These are phyloP conservation scores for Neoascochyta sp. DNA, from an alignment of 2,329 filamentous ascomycete species.

Conservation along the genomic window DNA sequence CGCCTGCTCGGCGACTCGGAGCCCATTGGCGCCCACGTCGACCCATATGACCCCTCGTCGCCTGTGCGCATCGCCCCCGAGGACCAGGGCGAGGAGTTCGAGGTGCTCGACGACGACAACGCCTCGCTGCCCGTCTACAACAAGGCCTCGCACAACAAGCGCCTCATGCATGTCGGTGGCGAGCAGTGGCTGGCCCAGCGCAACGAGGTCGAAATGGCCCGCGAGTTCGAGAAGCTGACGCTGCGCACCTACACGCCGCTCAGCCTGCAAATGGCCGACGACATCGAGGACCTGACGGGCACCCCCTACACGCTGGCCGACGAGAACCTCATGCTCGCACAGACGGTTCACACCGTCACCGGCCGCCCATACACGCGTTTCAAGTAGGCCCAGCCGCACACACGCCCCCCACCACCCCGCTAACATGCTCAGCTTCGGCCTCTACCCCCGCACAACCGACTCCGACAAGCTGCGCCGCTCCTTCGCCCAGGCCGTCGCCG, in stretches of 20 bases:
- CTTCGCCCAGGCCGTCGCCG: conserved; percentile 56
- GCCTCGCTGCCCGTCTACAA: conserved; percentile 6
- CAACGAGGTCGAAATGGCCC: conserved; percentile 26
- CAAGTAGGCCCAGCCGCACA: no score
- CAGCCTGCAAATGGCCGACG: conserved; percentile 26
- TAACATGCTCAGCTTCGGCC: conserved; percentile 30
- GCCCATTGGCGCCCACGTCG: conserved; percentile 37
- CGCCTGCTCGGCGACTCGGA: conserved; percentile 35
- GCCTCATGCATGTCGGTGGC: conserved; percentile 53
- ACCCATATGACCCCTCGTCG: conserved; percentile 36
- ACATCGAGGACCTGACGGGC: conserved; percentile 31
- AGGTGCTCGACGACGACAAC: conserved; percentile 24
- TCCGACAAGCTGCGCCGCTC: conserved; percentile 30
- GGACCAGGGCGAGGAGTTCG: conserved; percentile 34
- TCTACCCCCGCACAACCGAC: conserved; percentile 13
- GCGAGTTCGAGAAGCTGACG: conserved; percentile 36
- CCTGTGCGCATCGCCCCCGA: conserved; percentile 36
- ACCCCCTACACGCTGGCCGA: conserved; percentile 28
- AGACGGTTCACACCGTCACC: conserved; percentile 28
- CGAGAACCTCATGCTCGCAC: conserved; percentile 28
- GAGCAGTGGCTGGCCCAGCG: conserved; percentile 42
- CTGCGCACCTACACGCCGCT: conserved; percentile 31
- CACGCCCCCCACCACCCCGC: no score
- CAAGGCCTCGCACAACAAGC: conserved; percentile 17
- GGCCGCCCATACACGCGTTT: conserved; percentile 31